Evolutionary conservation across 768 basidiomycete species (phyloP), one percentile per base, ranked within the genome.

Genomic region (Lactarius psammicola): DNA sequence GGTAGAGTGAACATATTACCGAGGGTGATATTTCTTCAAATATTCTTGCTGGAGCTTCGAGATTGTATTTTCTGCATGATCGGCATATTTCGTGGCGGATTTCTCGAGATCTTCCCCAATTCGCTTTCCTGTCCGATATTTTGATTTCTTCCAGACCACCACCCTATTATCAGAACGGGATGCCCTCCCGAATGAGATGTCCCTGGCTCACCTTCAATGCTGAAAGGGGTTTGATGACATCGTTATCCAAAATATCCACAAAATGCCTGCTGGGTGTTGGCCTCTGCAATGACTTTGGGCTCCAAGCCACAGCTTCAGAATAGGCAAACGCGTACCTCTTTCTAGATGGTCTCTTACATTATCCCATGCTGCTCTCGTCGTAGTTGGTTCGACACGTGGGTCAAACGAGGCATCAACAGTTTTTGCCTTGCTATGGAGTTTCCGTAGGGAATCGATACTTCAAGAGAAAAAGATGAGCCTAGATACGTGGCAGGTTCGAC

Each of bases 151-250:
- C 44, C 3, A 10, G n/a, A n/a, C n/a, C n/a, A 20, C 23, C 9
- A 1, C 44, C 40, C 40, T 2, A 40, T n/a, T 40, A 40, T 40
- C 0, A 40, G 40, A 40, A 40, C 17, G 17, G 17, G 40, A 40
- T 18, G 6, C 5, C 17, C 15, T 4, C 17, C 1, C 15, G 1
- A 5, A 2, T 0, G 44, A 8, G 1, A 46, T 46, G 3, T 0
- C 4, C 9, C 9, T 11, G 4, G 44, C 44, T 46, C 11, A 46
- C 44, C 3, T 46, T 46, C n/a, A 46, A 23, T 1, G 10, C 17
- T n/a, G 1, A 4, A 23, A 46, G 44, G 4, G 44, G 44, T 4
- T 46, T 46, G 4, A 46, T 46, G 20, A 23, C n/a, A 2, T 23
- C n/a, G 1, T 46, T 46, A 23, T 46, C 44, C n/a, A 46, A 46